Evolutionary conservation across 73 alveolate species (phyloP).

Genomic region (Blepharisma japonicum): DNA sequence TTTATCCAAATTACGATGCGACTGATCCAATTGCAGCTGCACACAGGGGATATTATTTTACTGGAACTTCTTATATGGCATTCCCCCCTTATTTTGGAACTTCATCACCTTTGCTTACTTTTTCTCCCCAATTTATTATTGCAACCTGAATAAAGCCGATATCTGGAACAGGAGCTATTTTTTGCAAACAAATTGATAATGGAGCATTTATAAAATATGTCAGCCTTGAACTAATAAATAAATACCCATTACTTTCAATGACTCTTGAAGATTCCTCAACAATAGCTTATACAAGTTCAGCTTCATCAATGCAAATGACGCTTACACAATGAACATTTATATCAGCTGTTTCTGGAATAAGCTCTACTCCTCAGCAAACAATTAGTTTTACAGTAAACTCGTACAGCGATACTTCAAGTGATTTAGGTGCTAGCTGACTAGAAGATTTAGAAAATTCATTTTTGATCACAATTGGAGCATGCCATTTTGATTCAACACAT

Average conservation of each 20-base stretch:
- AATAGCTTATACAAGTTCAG: background rate
- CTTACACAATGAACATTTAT: background rate
- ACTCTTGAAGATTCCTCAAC: background rate
- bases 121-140: background rate
- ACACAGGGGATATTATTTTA: slow-evolving; percentile 5
- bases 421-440: background rate
- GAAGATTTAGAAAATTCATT: background rate
- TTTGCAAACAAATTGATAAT: background rate
- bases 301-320: background rate
- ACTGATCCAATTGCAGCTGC: slow-evolving; percentile 18
- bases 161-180: slow-evolving; percentile 2
- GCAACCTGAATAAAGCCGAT: background rate
- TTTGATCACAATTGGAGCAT: slow-evolving; percentile 1
- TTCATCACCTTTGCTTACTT: background rate
- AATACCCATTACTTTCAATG: background rate
- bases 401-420: background rate
- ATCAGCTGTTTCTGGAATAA: background rate
- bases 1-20: slow-evolving; percentile 6
- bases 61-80: slow-evolving; percentile 14
- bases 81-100: background rate
- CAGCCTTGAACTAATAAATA: background rate
- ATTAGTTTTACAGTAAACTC: background rate
- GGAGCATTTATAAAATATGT: background rate
- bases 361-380: background rate
- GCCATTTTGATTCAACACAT: background rate